Evolutionary conservation across 768 basidiomycete genomes (phyloP).

Genomic region (Paxillus ammoniavirescens): DNA sequence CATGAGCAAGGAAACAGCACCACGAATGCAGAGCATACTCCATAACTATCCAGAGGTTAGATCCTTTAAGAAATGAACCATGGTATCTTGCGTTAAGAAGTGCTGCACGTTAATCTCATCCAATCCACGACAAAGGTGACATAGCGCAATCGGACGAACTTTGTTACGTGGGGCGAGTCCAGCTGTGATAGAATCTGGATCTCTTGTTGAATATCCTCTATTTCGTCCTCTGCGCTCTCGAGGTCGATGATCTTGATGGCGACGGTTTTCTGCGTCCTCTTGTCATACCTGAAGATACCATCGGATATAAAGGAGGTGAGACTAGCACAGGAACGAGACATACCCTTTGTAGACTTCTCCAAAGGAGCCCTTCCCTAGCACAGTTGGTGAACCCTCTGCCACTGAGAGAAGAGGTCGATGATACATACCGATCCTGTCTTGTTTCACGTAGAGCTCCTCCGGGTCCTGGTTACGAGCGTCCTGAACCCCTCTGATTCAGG

Average conservation of each 20-base stretch:
- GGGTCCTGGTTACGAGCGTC: conserved; percentile 81
- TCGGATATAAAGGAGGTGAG: conserved; percentile 7
- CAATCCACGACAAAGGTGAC: conserved; percentile 25
- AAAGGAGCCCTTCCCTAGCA: conserved; percentile 92
- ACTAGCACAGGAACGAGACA: conserved; percentile 20
- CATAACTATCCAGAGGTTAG: conserved; percentile 99
- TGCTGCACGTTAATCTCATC: conserved; percentile 30
- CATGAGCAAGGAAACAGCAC: conserved; percentile 8
- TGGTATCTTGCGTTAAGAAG: conserved; percentile 66
- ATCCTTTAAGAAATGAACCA: conserved; percentile 93
- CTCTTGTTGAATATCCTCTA: conserved; percentile 99
- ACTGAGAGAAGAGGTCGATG: conserved; percentile 7
- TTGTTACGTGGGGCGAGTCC: conserved; percentile 95
- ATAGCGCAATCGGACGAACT: conserved; percentile 52
- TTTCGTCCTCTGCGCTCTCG: conserved; percentile 98
- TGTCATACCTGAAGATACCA: conserved; percentile 69
- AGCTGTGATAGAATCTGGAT: conserved; percentile 97
- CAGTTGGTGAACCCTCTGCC: conserved; percentile 15
- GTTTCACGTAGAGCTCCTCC: conserved; percentile 95
- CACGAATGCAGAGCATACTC: conserved; percentile 52
- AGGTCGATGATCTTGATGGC: conserved; percentile 99
- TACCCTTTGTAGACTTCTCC: conserved; percentile 99
- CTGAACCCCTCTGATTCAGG: conserved; percentile 34
- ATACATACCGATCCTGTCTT: conserved; percentile 88
- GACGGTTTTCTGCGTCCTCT: conserved; percentile 92